Conservation (phyloP, 2,329 filamentous ascomycete genomes). For the Trichoderma sp. region DNA sequence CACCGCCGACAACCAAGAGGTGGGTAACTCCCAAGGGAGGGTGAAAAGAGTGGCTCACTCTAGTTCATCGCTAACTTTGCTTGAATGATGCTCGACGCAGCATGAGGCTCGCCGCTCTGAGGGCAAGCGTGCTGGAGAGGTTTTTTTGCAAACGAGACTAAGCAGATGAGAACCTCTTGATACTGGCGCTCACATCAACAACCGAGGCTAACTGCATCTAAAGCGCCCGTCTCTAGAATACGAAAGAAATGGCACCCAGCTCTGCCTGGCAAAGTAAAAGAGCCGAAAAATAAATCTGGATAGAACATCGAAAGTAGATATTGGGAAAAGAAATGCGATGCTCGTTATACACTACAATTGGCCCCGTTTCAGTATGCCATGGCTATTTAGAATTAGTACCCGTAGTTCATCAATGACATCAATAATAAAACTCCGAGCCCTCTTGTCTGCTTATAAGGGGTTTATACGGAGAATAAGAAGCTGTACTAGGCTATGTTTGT, state of each 20-base stretch:
- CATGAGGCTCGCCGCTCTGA: constrained; percentile 9
- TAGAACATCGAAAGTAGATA: neutral
- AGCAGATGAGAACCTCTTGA: constrained; percentile 29
- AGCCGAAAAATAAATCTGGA: neutral
- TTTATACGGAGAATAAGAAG: no score
- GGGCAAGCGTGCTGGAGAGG: neutral
- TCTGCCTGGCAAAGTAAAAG: neutral
- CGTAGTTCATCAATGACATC: neutral
- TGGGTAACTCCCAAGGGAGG: constrained; percentile 24
- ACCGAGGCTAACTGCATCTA: constrained; percentile 22
- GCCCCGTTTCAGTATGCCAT: neutral
- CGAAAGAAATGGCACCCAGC: neutral
- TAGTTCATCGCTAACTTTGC: constrained; percentile 18
- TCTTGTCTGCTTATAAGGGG: neutral
- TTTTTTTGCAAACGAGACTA: neutral
- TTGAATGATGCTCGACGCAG: constrained; percentile 18
- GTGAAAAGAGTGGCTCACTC: neutral
- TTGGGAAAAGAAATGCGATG: neutral
- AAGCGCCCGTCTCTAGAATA: constrained; percentile 15
- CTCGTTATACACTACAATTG: neutral
- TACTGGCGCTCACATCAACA: constrained; percentile 1
- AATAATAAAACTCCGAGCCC: neutral
- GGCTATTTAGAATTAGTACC: neutral
- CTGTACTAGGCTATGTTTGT: no score
- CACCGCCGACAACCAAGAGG: constrained; percentile 24